Percentiles rank a stretch among this genome's conserved stretches.
These are phyloP conservation scores for Picea sitchensis DNA, from an alignment of 75 land plant species.

Conservation along the genomic window DNA sequence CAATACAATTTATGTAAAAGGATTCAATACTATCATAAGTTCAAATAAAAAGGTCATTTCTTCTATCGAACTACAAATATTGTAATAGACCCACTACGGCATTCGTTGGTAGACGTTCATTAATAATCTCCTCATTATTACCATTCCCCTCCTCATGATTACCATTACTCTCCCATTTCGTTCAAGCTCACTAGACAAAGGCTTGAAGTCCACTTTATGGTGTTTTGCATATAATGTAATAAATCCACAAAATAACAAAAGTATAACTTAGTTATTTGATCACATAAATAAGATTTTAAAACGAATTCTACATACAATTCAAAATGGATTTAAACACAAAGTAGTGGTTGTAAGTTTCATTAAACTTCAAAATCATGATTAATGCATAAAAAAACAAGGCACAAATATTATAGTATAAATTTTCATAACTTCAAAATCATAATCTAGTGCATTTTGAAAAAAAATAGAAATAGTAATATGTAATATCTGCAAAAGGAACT, in stretches of 20 bases:
- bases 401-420: not conserved
- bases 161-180: not conserved
- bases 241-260: not conserved
- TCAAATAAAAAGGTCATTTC: not conserved
- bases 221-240: conserved; percentile 11
- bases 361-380: no score
- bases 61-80: not conserved
- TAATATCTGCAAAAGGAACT: no score
- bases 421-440: not conserved
- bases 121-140: no score
- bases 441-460: not conserved
- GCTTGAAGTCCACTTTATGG: conserved; percentile 3
- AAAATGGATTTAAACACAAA: no score
- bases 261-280: no score
- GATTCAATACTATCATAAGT: no score
- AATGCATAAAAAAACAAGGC: not conserved
- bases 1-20: no score
- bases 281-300: no score
- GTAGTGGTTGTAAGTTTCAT: no score
- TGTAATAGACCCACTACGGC: not conserved
- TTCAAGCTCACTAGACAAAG: conserved; percentile 32
- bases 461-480: no score
- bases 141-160: conserved; percentile 1
- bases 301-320: no score
- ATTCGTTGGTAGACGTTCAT: not conserved